Percentiles rank a stretch among this genome's conserved stretches.
Conservation (phyloP, 2,329 filamentous ascomycete species). For the Pseudopyricularia javanii region DNA sequence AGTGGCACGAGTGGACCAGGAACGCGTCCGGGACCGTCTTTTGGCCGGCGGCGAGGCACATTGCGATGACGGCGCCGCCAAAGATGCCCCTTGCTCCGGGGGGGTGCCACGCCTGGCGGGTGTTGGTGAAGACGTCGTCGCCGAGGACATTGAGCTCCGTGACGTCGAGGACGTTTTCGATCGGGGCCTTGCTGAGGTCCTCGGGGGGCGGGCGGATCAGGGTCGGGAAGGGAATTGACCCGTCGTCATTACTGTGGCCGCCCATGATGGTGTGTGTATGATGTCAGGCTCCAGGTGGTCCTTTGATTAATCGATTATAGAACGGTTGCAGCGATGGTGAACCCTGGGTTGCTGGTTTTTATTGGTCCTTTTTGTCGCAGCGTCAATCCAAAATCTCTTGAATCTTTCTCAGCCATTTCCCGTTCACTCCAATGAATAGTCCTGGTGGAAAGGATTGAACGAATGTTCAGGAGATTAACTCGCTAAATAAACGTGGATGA, state of each 20-base stretch:
- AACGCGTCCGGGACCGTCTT: constrained; percentile 73
- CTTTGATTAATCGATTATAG: background rate
- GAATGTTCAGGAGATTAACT: background rate
- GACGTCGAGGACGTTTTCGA: constrained; percentile 83
- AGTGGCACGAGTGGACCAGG: constrained; percentile 91
- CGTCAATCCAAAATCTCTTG: no score
- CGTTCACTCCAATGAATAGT: no score
- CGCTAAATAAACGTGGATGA: background rate
- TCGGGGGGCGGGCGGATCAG: constrained; percentile 65
- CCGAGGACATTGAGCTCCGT: constrained; percentile 67
- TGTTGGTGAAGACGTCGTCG: constrained; percentile 92
- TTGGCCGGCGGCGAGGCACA: constrained; percentile 79
- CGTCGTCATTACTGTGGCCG: background rate
- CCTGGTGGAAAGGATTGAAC: no score
- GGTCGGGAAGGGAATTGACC: constrained; percentile 24
- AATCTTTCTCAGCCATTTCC: no score
- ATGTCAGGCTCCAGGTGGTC: background rate
- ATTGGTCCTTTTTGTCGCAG: no score
- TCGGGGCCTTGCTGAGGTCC: constrained; percentile 61
- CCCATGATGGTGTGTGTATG: background rate
- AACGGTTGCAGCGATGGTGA: no score
- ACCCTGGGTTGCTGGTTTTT: no score
- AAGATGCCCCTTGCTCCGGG: constrained; percentile 87
- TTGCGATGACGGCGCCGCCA: constrained; percentile 85
- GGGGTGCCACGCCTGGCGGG: constrained; percentile 82